These are phyloP conservation scores for Carex cristatella DNA, from an alignment of 176 grass and related monocot genomes.

Conservation along the genomic window DNA sequence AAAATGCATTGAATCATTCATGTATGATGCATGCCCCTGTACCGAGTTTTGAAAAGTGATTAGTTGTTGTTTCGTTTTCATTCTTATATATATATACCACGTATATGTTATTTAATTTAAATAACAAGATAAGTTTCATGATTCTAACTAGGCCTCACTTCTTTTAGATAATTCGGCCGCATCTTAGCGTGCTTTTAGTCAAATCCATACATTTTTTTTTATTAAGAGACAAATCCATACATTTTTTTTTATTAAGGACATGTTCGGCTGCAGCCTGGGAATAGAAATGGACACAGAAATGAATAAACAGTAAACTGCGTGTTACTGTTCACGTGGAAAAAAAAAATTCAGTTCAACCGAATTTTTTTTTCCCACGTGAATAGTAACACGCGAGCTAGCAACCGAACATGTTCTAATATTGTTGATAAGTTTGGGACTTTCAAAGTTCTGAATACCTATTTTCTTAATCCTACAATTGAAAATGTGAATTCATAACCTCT, in stretches of 20 bases:
- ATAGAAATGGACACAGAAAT: too few species aligned
- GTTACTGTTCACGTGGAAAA: too few species aligned
- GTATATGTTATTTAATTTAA: background rate
- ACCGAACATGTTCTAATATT: too few species aligned
- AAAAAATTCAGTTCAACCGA: too few species aligned
- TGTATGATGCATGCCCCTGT: background rate
- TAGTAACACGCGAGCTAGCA: too few species aligned
- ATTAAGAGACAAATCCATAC: background rate
- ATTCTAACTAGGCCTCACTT: background rate
- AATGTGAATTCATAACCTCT: too few species aligned
- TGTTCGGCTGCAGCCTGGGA: too few species aligned
- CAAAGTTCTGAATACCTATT: background rate
- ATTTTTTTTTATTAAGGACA: too few species aligned
- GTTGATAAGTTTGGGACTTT: background rate
- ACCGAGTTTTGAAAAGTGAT: background rate
- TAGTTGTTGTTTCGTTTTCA: slow-evolving; percentile 13
- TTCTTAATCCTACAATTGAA: too few species aligned
- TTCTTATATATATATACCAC: background rate
- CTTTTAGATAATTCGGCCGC: background rate
- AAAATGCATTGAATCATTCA: background rate
- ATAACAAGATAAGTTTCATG: background rate
- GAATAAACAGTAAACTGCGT: too few species aligned
- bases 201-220: background rate
- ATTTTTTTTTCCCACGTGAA: too few species aligned
- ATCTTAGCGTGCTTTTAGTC: background rate